Evolutionary conservation across 805 yeast genomes (phyloP).

Genomic region (Pichia membranifaciens): DNA sequence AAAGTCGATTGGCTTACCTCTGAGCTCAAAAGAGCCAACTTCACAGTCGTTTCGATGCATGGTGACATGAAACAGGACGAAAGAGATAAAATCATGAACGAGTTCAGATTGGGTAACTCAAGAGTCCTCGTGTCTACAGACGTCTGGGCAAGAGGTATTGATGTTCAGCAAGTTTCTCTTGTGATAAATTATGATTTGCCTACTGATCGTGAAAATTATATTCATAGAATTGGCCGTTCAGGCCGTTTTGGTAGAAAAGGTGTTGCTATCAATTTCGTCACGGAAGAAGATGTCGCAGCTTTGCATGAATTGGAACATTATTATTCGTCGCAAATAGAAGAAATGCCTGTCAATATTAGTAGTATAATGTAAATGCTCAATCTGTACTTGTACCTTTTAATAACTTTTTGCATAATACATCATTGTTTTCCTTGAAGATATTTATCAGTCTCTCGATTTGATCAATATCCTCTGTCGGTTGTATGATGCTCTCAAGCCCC

Average conservation of each 20-base stretch:
- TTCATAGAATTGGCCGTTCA: constrained; percentile 97
- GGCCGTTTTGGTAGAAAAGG: constrained; percentile 99
- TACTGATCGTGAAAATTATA: constrained; percentile 83
- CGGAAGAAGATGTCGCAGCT: constrained; percentile 66
- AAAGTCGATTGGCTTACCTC: constrained; percentile 88
- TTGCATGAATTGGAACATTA: constrained; percentile 84
- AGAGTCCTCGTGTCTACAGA: constrained; percentile 91
- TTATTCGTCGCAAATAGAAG: constrained; percentile 84
- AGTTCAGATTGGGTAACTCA: constrained; percentile 90
- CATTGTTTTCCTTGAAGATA: constrained; percentile 9
- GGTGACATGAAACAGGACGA: constrained; percentile 94
- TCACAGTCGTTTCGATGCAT: constrained; percentile 92
- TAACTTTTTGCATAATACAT: constrained; percentile 1
- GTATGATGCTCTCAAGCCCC: neutral
- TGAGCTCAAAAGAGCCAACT: constrained; percentile 68
- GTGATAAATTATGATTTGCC: constrained; percentile 95
- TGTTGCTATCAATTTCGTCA: constrained; percentile 91
- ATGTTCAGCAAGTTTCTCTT: constrained; percentile 93
- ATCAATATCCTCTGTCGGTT: neutral
- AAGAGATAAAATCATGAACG: constrained; percentile 92
- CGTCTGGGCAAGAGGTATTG: constrained; percentile 96
- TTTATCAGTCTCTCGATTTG: neutral
- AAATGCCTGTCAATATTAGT: constrained; percentile 66
- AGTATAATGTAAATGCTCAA: constrained; percentile 19
- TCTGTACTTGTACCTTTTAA: neutral